Base-by-base conservation (phyloP, 2,329 filamentous ascomycete species). In the Blumeria hordei region DNA sequence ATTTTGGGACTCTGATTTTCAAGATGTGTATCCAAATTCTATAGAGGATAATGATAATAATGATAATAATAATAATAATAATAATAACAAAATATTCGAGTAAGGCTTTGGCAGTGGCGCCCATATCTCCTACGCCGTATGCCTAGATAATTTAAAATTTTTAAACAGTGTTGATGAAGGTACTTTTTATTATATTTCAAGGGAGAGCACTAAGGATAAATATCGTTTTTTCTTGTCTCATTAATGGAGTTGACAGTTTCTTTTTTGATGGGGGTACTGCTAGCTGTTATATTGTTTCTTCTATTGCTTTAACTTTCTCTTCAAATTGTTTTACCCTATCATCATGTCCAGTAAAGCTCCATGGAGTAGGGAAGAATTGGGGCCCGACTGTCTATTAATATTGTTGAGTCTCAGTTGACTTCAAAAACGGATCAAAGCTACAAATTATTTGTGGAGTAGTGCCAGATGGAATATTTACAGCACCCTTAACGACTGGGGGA, bases 381-480 rank as follows among this genome's bases (percentile, higher is more conserved):
- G 43, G 36, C 9, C 36, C 36, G 9, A n/a, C n/a, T 9, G 36
- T 39, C n/a, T 10, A 39, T 39, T 39, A 39, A 9, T 9, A 39
- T n/a, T 39, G 36, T n/a, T 10, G 9, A 9, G 36, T 39, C n/a
- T 39, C 36, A 39, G 36, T 39, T n/a, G n/a, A n/a, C n/a, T n/a
- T n/a, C n/a, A n/a, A n/a, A n/a, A n/a, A n/a, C n/a, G n/a, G 4
- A 47, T 47, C 43, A 47, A 47, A 21, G 16, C 21, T 47, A 47
- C 43, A 4, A 21, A 47, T 41, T 41, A 21, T 53, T 43, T 53
- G 51, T 21, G 51, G 51, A 3, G 18, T 53, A 16, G 51, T 53
- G 18, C 36, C 51, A 43, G 51, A 53, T 18, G 51, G 51, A 18
- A 53, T 21, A 39, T 53, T 53, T 53, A 16, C 51, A n/a, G 36